phyloP scores from a whole-genome alignment of 192 early-diverging fungal genomes.

The Entrophospora sp. region DNA sequence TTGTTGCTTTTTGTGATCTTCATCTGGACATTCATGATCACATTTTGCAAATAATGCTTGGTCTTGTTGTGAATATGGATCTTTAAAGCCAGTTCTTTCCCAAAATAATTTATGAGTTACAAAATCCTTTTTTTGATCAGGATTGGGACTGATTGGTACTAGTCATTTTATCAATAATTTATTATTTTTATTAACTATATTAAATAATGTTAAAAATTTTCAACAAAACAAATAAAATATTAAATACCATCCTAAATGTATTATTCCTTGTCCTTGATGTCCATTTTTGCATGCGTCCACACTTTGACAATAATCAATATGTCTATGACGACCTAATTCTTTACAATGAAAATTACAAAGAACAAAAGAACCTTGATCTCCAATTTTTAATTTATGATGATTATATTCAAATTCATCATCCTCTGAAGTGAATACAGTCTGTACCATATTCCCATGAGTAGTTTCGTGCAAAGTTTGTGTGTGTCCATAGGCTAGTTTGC shows the following conservation, averaged over 20 bases:
- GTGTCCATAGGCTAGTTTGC: background rate
- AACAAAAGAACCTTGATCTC: too few species aligned
- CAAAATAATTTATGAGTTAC: too few species aligned
- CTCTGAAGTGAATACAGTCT: background rate
- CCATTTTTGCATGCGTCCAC: background rate
- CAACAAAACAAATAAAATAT: background rate
- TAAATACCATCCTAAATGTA: background rate
- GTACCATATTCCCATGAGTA: background rate
- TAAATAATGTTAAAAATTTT: background rate
- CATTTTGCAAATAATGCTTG: background rate
- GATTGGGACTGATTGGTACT: background rate
- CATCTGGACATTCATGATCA: too few species aligned
- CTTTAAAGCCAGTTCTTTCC: slow-evolving; percentile 2
- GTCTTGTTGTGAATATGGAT: background rate
- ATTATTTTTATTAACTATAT: background rate
- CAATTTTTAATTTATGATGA: too few species aligned
- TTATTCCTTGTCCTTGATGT: background rate
- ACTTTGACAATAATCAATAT: slow-evolving; percentile 14
- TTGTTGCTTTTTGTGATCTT: too few species aligned
- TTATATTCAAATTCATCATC: too few species aligned
- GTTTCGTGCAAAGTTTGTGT: background rate
- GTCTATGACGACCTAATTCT: slow-evolving; percentile 4
- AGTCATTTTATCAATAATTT: background rate
- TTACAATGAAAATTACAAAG: too few species aligned
- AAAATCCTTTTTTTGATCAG: background rate